These are phyloP conservation scores for Dillenia turbinata DNA, from an alignment of 164 flowering plant species.

Conservation along the genomic window DNA sequence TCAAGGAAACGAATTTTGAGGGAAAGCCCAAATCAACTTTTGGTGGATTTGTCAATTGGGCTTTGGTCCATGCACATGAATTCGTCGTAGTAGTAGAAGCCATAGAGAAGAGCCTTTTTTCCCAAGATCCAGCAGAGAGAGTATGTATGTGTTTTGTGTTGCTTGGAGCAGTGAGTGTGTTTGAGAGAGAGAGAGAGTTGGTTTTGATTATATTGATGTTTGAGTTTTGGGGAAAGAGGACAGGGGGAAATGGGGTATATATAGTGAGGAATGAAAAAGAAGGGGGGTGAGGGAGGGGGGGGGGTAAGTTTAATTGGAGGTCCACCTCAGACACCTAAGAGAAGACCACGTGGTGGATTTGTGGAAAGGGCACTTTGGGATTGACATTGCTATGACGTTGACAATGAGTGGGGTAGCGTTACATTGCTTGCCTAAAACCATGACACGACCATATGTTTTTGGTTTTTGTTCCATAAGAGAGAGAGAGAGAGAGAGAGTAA, in stretches of 20 bases:
- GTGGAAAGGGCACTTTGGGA: conserved; percentile 24
- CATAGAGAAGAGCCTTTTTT: background rate
- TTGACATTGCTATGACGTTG: conserved; percentile 15
- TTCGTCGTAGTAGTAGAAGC: conserved; percentile 2
- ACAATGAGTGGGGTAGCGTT: conserved; percentile 9
- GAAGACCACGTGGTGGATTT: conserved; percentile 59
- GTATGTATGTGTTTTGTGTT: background rate
- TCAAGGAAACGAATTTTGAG: background rate
- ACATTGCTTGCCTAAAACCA: conserved; percentile 12
- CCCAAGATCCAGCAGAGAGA: background rate
- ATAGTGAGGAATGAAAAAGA: conserved; percentile 1
- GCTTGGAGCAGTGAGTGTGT: background rate
- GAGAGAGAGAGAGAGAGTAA: too few species aligned
- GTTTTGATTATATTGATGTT: background rate
- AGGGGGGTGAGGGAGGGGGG: conserved; percentile 1
- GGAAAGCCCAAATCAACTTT: conserved; percentile 2
- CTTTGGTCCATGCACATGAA: conserved; percentile 4
- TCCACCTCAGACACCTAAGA: conserved; percentile 22
- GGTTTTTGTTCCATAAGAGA: background rate
- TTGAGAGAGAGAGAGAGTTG: background rate
- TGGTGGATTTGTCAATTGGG: conserved; percentile 1
- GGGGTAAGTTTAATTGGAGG: conserved; percentile 14
- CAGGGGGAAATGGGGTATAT: conserved; percentile 5
- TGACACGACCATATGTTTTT: conserved; percentile 20
- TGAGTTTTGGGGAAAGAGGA: conserved; percentile 5